Percentiles rank a stretch among this genome's conserved stretches.
Evolutionary conservation across 192 early-diverging fungal species (phyloP).

Genomic region (Backusella tarrabulga): DNA sequence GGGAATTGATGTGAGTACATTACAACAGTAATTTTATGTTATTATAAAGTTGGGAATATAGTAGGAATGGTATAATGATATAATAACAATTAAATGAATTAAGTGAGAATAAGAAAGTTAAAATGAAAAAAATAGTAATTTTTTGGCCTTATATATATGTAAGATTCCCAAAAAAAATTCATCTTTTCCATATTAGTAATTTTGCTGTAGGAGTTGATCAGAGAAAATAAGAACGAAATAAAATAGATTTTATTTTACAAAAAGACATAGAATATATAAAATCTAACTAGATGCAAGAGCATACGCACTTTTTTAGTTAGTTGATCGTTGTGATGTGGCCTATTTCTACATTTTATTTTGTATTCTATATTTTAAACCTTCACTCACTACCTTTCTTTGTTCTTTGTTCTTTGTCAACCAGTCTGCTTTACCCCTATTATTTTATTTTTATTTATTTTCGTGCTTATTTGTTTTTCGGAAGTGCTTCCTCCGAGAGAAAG

Average conservation of each 20-base stretch:
- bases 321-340: not conserved
- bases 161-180: not conserved
- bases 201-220: not conserved
- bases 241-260: not conserved
- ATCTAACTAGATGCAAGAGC: conserved; percentile 1
- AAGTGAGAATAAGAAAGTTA: not conserved
- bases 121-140: not conserved
- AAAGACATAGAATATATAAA: not conserved
- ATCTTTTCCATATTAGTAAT: not conserved
- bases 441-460: not conserved
- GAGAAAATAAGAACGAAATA: not conserved
- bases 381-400: not conserved
- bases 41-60: not conserved
- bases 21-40: not conserved
- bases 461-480: not conserved
- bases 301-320: not conserved
- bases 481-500: not conserved
- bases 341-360: conserved; percentile 1
- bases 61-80: not conserved
- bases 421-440: too few species aligned
- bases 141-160: not conserved
- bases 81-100: not conserved
- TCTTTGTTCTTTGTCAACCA: not conserved
- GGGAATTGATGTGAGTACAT: not conserved
- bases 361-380: not conserved